phyloP scores from a whole-genome alignment of 202 grass and related monocot species.

The Setaria italica region DNA sequence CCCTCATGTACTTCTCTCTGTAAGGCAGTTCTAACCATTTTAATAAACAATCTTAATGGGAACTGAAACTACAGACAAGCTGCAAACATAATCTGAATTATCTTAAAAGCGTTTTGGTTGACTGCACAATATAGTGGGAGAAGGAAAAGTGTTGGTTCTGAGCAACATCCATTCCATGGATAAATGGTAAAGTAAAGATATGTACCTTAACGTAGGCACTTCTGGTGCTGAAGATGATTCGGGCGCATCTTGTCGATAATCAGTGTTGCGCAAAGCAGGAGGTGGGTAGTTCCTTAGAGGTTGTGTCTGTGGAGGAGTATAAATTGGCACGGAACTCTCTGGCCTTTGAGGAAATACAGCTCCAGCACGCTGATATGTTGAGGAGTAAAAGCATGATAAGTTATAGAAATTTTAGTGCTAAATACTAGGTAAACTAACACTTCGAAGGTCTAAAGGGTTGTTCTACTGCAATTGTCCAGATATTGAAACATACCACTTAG shows the following conservation, averaged over 20 bases:
- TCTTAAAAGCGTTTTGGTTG: constrained; percentile 9
- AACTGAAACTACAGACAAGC: constrained; percentile 11
- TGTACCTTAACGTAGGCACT: constrained; percentile 76
- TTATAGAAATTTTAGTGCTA: neutral
- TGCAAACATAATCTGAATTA: constrained; percentile 13
- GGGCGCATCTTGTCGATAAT: constrained; percentile 68
- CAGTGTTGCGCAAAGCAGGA: constrained; percentile 64
- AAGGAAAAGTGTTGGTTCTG: neutral
- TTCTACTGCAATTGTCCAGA: constrained; percentile 23
- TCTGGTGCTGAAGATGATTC: constrained; percentile 74
- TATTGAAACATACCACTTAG: neutral
- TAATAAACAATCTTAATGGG: constrained; percentile 27
- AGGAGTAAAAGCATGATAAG: constrained; percentile 31
- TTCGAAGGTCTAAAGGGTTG: constrained; percentile 30
- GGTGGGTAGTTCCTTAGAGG: constrained; percentile 75
- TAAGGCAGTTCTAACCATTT: neutral
- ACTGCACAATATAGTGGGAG: neutral
- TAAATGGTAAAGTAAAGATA: constrained; percentile 30
- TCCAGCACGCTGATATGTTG: constrained; percentile 78
- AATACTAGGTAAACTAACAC: constrained; percentile 6
- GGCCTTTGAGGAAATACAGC: constrained; percentile 89
- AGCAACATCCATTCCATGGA: constrained; percentile 20
- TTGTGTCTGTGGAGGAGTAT: constrained; percentile 85
- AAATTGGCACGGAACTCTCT: constrained; percentile 88
- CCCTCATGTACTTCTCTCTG: neutral